These are phyloP conservation scores for Tylopilus intermedius DNA, from an alignment of 768 basidiomycete species.

Conservation along the genomic window DNA sequence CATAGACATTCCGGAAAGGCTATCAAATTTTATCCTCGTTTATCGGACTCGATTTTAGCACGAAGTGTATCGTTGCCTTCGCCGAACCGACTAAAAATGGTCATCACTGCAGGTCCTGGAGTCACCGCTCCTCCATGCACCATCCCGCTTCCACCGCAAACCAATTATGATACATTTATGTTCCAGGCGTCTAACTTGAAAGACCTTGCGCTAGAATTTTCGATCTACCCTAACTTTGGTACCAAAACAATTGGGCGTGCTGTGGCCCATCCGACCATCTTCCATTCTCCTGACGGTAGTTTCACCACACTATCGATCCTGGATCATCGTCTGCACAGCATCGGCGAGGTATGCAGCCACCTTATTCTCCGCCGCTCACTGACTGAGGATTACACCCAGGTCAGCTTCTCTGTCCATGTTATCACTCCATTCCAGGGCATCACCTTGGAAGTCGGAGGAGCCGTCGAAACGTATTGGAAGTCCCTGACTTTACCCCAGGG, in stretches of 20 bases:
- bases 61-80: conserved; percentile 66
- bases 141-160: conserved; percentile 77
- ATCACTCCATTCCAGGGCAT: conserved; percentile 88
- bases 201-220: conserved; percentile 80
- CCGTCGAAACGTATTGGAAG: conserved; percentile 99
- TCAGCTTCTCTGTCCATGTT: conserved; percentile 82
- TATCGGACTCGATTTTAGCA: conserved; percentile 63
- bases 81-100: conserved; percentile 81
- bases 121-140: conserved; percentile 86
- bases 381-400: conserved; percentile 39
- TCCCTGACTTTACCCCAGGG: conserved; percentile 43
- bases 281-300: conserved; percentile 51
- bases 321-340: conserved; percentile 87
- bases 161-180: conserved; percentile 66
- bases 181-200: conserved; percentile 81
- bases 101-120: conserved; percentile 86
- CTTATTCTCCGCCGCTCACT: background rate
- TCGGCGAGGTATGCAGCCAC: conserved; percentile 70
- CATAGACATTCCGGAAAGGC: conserved; percentile 35
- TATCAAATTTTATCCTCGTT: conserved; percentile 69
- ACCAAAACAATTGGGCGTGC: conserved; percentile 95
- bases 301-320: conserved; percentile 72
- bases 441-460: conserved; percentile 89
- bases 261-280: conserved; percentile 73
- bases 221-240: conserved; percentile 95